Conservation (phyloP, 1,139 yeast species). For the Kluyveromyces sp. region DNA sequence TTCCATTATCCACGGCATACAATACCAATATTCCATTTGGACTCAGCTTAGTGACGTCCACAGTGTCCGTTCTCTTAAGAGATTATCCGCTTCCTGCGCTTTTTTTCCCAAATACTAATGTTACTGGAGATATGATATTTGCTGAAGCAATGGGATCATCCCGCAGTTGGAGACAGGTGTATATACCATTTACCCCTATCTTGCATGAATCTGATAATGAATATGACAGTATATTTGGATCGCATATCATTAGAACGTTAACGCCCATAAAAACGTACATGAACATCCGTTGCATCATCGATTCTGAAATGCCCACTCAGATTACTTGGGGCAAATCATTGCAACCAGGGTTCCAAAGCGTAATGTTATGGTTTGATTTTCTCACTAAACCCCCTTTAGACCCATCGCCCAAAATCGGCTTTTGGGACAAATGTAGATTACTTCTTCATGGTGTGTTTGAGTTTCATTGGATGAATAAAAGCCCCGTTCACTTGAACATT, state of each 20-base stretch:
- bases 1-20: constrained; percentile 58
- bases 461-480: constrained; percentile 36
- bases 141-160: constrained; percentile 43
- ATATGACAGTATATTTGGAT: constrained; percentile 47
- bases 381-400: constrained; percentile 73
- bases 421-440: constrained; percentile 58
- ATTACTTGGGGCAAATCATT: constrained; percentile 80
- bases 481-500: constrained; percentile 29
- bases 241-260: constrained; percentile 50
- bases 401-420: constrained; percentile 74
- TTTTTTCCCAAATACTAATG: constrained; percentile 35
- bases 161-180: constrained; percentile 44
- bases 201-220: constrained; percentile 27
- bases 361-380: constrained; percentile 69
- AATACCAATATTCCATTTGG: constrained; percentile 55
- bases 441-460: constrained; percentile 46
- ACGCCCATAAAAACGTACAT: constrained; percentile 60
- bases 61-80: constrained; percentile 48
- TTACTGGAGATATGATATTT: constrained; percentile 44
- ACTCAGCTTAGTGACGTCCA: constrained; percentile 36
- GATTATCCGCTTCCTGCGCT: constrained; percentile 52
- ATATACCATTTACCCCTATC: constrained; percentile 50
- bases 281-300: constrained; percentile 47
- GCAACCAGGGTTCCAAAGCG: constrained; percentile 72
- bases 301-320: constrained; percentile 52